These are phyloP conservation scores for Boletus tylopilopsis DNA, from an alignment of 768 basidiomycete species.

Conservation along the genomic window DNA sequence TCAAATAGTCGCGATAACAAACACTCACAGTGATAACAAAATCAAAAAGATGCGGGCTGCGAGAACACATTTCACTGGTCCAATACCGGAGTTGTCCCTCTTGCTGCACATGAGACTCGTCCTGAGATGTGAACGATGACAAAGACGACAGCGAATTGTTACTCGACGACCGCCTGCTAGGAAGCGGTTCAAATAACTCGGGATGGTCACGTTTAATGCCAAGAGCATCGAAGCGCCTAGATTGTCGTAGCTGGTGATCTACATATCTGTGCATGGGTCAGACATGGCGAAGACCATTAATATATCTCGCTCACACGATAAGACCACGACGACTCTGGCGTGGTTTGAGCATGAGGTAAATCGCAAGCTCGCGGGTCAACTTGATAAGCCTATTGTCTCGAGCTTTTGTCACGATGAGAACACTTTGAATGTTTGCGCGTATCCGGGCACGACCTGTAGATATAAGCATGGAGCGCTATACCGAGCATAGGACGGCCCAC, in stretches of 20 bases:
- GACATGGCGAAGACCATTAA: constrained; percentile 5
- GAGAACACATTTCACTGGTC: constrained; percentile 95
- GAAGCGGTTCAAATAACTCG: constrained; percentile 78
- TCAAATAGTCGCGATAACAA: not conserved
- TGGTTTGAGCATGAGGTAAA: constrained; percentile 93
- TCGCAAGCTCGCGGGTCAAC: constrained; percentile 87
- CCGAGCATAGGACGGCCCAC: constrained; percentile 40
- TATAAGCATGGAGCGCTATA: constrained; percentile 9
- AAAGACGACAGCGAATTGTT: constrained; percentile 57
- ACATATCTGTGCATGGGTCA: constrained; percentile 66
- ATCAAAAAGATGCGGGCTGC: constrained; percentile 89
- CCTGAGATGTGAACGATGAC: constrained; percentile 41
- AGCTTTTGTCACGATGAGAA: constrained; percentile 96
- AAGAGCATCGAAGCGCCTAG: constrained; percentile 90
- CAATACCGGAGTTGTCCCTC: constrained; percentile 96
- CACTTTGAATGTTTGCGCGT: constrained; percentile 84
- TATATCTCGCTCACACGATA: constrained; percentile 62
- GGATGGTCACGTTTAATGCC: constrained; percentile 86
- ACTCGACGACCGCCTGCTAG: constrained; percentile 70
- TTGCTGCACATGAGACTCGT: constrained; percentile 40
- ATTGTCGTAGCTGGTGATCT: constrained; percentile 83
- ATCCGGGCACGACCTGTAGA: constrained; percentile 86
- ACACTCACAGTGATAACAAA: constrained; percentile 91
- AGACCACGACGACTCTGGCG: constrained; percentile 68
- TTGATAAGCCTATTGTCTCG: constrained; percentile 95